These are phyloP conservation scores for Gardenia jasminoides DNA, from an alignment of 257 asterid species.

Conservation along the genomic window DNA sequence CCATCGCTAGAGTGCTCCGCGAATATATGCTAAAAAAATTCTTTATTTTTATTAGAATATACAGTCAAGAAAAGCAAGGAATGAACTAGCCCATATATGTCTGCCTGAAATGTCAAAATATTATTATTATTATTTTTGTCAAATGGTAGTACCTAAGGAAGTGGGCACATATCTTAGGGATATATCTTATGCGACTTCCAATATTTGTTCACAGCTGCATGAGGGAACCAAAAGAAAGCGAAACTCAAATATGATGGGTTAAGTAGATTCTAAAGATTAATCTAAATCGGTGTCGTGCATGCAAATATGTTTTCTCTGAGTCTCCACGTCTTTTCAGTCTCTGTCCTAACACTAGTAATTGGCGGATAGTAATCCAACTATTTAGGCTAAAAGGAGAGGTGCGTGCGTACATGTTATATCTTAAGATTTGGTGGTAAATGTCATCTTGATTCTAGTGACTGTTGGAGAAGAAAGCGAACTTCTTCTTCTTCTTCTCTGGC, in stretches of 20 bases:
- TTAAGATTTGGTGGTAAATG: background rate
- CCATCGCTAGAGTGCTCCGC: background rate
- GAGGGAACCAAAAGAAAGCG: too few species aligned
- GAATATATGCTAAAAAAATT: too few species aligned
- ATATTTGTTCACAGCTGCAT: background rate
- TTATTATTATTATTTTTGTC: too few species aligned
- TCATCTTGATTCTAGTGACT: too few species aligned
- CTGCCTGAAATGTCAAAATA: background rate
- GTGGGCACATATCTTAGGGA: background rate
- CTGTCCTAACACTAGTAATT: background rate
- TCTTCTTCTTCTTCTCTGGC: too few species aligned
- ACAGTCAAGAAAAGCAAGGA: too few species aligned
- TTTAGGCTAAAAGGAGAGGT: background rate
- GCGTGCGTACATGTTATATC: background rate
- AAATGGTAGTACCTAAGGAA: background rate
- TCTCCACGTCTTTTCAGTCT: too few species aligned
- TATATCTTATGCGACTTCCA: background rate
- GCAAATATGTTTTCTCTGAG: background rate
- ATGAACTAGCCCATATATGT: too few species aligned
- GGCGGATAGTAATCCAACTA: background rate
- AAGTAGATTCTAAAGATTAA: too few species aligned
- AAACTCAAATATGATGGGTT: background rate
- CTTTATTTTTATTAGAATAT: too few species aligned
- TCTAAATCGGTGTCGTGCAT: background rate
- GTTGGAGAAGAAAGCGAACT: too few species aligned